These are phyloP conservation scores for Eutypa lata DNA, from an alignment of 2,329 filamentous ascomycete species.

Conservation along the genomic window DNA sequence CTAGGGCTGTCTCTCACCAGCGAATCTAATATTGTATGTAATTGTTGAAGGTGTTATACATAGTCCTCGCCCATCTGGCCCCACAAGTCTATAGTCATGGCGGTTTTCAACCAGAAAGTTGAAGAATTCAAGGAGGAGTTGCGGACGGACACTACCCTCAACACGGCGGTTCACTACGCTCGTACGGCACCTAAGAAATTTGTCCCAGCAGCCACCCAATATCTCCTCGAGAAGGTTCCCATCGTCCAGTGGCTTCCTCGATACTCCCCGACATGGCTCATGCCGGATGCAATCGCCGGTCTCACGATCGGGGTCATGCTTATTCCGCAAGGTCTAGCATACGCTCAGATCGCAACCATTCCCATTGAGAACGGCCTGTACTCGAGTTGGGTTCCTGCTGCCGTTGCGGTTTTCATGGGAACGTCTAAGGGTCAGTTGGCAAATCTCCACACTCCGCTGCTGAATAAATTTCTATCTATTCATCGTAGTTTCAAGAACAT, in stretches of 20 bases:
- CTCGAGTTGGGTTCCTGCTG: constrained; percentile 56
- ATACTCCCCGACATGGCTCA: constrained; percentile 59
- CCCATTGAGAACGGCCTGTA: constrained; percentile 59
- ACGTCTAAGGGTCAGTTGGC: constrained; percentile 55
- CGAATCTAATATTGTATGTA: no score
- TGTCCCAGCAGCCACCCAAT: constrained; percentile 51
- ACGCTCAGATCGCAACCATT: constrained; percentile 60
- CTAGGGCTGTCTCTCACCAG: no score
- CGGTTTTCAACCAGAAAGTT: constrained; percentile 9
- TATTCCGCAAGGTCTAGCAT: constrained; percentile 60
- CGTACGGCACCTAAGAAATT: constrained; percentile 32
- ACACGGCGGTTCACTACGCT: constrained; percentile 28
- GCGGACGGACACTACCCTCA: constrained; percentile 35
- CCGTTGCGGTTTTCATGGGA: constrained; percentile 57
- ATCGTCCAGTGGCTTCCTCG: constrained; percentile 61
- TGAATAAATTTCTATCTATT: no score
- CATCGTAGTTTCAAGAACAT: no score
- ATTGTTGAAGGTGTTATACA: no score
- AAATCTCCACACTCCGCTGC: neutral
- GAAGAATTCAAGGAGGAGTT: constrained; percentile 28
- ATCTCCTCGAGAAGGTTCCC: constrained; percentile 58
- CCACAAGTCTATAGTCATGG: neutral
- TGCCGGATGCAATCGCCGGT: constrained; percentile 60
- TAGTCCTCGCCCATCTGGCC: no score
- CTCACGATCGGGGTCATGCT: constrained; percentile 58